Percentiles rank a stretch among this genome's conserved stretches.
phyloP scores from a whole-genome alignment of 2,329 filamentous ascomycete species.

The Arachnopeziza araneosa region DNA sequence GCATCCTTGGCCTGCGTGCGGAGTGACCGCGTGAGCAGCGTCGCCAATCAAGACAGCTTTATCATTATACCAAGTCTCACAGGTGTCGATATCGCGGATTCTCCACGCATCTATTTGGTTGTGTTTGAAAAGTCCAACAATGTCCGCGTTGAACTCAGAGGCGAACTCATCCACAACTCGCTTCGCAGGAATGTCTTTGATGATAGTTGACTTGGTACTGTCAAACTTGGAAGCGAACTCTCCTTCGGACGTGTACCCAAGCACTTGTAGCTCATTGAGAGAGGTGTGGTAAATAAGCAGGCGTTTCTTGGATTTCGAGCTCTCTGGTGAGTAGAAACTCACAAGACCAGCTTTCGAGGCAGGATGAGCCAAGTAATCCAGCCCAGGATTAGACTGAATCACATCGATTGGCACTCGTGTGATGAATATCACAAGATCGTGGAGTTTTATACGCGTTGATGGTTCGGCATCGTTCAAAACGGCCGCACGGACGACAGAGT shows the following conservation, averaged over 20 bases:
- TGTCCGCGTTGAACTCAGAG: background rate
- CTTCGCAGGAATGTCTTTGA: background rate
- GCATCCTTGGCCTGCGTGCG: background rate
- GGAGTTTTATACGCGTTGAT: background rate
- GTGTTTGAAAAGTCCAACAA: constrained; percentile 1
- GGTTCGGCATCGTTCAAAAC: background rate
- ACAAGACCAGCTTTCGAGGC: background rate
- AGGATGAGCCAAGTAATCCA: background rate
- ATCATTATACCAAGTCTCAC: constrained; percentile 1
- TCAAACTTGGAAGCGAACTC: background rate
- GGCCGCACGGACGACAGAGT: background rate
- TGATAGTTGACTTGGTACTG: constrained; percentile 1
- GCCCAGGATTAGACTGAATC: background rate
- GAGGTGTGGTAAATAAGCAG: background rate
- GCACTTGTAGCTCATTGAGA: background rate
- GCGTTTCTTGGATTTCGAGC: background rate
- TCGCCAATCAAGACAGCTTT: constrained; percentile 2
- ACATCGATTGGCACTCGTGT: background rate
- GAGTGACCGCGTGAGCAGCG: background rate
- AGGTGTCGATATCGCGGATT: constrained; percentile 1
- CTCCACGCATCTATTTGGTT: constrained; percentile 1
- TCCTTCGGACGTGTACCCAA: constrained; percentile 2
- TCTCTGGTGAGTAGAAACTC: background rate
- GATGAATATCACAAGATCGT: background rate
- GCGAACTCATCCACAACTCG: background rate